These are phyloP conservation scores for Ilyonectria sp. DNA, from an alignment of 2,329 filamentous ascomycete genomes.

Conservation along the genomic window DNA sequence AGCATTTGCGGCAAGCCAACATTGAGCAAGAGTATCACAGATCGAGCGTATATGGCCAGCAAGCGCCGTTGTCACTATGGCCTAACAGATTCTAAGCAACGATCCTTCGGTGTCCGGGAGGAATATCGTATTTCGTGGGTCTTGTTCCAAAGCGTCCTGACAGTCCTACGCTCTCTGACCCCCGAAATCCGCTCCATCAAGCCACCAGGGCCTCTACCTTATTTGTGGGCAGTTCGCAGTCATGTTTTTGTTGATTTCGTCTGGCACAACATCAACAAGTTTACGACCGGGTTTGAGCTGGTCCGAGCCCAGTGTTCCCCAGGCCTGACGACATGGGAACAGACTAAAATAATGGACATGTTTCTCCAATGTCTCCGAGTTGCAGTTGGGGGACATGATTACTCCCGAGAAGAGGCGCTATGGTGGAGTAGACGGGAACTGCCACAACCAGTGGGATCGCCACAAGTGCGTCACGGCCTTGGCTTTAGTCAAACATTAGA, in stretches of 20 bases:
- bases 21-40: neutral
- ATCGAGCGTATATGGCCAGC: slow-evolving; percentile 19
- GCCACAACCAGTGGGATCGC: neutral
- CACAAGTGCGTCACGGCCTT: slow-evolving; percentile 13
- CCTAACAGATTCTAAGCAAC: slow-evolving; percentile 16
- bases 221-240: slow-evolving; percentile 21
- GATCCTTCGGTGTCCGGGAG: slow-evolving; percentile 5
- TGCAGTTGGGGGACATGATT: slow-evolving; percentile 18
- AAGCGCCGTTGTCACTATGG: slow-evolving; percentile 21
- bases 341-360: neutral
- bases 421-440: slow-evolving; percentile 24
- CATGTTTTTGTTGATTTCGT: slow-evolving; percentile 15
- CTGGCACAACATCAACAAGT: slow-evolving; percentile 27
- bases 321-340: slow-evolving; percentile 9
- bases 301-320: neutral
- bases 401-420: slow-evolving; percentile 25
- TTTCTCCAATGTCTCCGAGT: slow-evolving; percentile 28
- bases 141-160: slow-evolving; percentile 6
- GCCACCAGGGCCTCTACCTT: slow-evolving; percentile 1
- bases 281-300: slow-evolving; percentile 21
- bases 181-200: slow-evolving; percentile 2
- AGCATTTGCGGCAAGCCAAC: slow-evolving; percentile 4
- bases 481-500: slow-evolving; percentile 25
- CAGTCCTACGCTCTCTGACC: slow-evolving; percentile 7
- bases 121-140: slow-evolving; percentile 23